These are phyloP conservation scores for Aphanomyces astaci DNA, from an alignment of 352 stramenopile species.

Conservation along the genomic window DNA sequence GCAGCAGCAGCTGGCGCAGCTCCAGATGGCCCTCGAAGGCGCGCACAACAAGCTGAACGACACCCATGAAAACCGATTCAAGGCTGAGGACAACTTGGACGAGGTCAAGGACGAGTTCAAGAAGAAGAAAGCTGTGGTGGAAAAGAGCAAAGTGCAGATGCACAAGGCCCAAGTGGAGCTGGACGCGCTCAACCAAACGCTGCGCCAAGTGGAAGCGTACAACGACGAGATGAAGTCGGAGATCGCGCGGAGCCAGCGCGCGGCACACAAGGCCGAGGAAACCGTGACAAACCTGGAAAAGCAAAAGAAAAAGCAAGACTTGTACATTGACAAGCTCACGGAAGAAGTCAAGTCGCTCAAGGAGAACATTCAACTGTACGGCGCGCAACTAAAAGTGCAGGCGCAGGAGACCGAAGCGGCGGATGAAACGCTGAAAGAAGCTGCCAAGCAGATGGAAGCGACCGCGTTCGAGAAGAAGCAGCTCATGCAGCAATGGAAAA, in stretches of 20 bases:
- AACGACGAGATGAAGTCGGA: constrained; percentile 94
- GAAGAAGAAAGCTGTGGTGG: constrained; percentile 55
- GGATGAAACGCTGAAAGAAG: constrained; percentile 82
- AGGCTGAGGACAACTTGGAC: constrained; percentile 62
- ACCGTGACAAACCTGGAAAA: constrained; percentile 90
- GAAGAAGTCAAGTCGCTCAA: constrained; percentile 84
- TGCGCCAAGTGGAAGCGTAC: constrained; percentile 88
- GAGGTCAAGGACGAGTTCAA: constrained; percentile 52
- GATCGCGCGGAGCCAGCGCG: constrained; percentile 86
- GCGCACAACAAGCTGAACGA: constrained; percentile 62
- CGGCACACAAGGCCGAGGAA: constrained; percentile 91
- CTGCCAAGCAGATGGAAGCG: constrained; percentile 83
- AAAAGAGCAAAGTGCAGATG: constrained; percentile 53
- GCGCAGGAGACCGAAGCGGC: constrained; percentile 78
- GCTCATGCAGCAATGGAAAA: constrained; percentile 93
- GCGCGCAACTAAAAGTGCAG: constrained; percentile 78
- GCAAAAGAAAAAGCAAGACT: constrained; percentile 89
- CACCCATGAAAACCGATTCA: constrained; percentile 57
- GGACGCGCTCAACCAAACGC: constrained; percentile 73
- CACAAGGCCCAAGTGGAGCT: constrained; percentile 83
- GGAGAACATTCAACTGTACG: constrained; percentile 74
- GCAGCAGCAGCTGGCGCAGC: constrained; percentile 90
- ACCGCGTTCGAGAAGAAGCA: constrained; percentile 94
- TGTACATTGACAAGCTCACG: constrained; percentile 91
- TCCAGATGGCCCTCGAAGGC: constrained; percentile 86